Base-by-base conservation (phyloP, 371 early-diverging fungal genomes). In the Thermomucor indicae-seudaticae region DNA sequence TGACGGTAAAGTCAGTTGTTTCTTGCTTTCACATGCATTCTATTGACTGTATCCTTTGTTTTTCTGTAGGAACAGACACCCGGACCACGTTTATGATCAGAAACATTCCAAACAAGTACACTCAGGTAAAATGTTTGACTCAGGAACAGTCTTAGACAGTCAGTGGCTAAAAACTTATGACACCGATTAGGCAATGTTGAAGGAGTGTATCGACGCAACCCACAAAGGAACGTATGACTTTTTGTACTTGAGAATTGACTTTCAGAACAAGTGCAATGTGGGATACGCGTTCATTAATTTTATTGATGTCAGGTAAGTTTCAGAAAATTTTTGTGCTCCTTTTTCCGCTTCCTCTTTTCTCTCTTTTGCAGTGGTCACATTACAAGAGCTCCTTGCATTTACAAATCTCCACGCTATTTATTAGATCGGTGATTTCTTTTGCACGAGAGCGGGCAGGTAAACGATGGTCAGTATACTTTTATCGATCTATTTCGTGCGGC, bases 281-380 rank as follows among this genome's bases (percentile, higher is more conserved):
- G 91, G 90, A 4, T 91, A 93, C 57, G 93, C 93, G 3, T 96
- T 96, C 60, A 86, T 94, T 58, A 94, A 95, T 70, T 92, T 95
- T 65, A 73, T 80, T 39, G 72, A 80, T 40, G 54, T 78, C 14
- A 56, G 64, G 69, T 81, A 78, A 46, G 31, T 51, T 30, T 7
- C 32, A 8, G 32, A 32, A 14, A 14, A 29, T 16, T 14, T 23
- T 14, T 35, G 27, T 25, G 19, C 29, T 43, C 14, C 22, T 43
- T 3, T 25, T 19, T 4, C 43, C 25, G 4, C 17, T 6, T 12
- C 29, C 30, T 24, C 35, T 19, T 22, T 16, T 28, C n/a, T 27
- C 2, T 24, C 7, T 30, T 16, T 23, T n/a, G n/a, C n/a, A n/a
- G 6, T 43, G 2, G 6, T 38, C 10, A 27, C 37, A 28, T 44